Conservation (phyloP, 495 filamentous ascomycete genomes). For the Hypomontagnella submonticulosa region DNA sequence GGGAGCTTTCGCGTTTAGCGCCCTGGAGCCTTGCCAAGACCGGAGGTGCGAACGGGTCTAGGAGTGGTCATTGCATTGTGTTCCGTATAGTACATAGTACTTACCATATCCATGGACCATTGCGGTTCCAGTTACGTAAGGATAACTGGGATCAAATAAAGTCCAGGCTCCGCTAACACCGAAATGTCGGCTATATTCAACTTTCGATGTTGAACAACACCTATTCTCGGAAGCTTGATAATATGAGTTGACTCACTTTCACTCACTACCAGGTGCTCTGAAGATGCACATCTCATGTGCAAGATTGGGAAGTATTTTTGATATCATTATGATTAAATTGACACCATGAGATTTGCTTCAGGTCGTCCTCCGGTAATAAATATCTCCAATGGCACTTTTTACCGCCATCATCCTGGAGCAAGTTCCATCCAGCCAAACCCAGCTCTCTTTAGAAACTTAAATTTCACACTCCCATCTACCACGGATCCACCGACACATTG, state of each 20-base stretch:
- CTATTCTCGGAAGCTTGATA: not conserved
- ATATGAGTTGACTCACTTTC: slow-evolving; percentile 20
- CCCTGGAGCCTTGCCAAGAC: slow-evolving; percentile 45
- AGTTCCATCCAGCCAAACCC: slow-evolving; percentile 62
- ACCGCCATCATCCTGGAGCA: slow-evolving; percentile 75
- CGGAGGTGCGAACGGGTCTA: slow-evolving; percentile 21
- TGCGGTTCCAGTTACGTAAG: slow-evolving; percentile 14
- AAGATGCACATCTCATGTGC: slow-evolving; percentile 12
- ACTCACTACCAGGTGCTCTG: not conserved
- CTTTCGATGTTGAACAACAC: not conserved
- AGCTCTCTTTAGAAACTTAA: slow-evolving; percentile 74
- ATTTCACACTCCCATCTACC: slow-evolving; percentile 70
- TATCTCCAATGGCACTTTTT: slow-evolving; percentile 82
- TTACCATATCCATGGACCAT: no score
- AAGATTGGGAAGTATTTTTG: not conserved
- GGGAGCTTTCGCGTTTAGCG: slow-evolving; percentile 57
- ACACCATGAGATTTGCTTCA: slow-evolving; percentile 49
- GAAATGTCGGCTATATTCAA: slow-evolving; percentile 28
- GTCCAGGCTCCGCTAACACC: slow-evolving; percentile 26
- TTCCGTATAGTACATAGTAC: no score
- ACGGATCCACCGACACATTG: slow-evolving; percentile 65
- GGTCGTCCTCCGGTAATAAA: slow-evolving; percentile 69
- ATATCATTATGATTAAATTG: slow-evolving; percentile 39
- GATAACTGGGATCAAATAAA: slow-evolving; percentile 22
- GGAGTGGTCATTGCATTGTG: slow-evolving; percentile 29